Base-by-base conservation (phyloP, 257 asterid genomes). In the Orobanche coerulescens region DNA sequence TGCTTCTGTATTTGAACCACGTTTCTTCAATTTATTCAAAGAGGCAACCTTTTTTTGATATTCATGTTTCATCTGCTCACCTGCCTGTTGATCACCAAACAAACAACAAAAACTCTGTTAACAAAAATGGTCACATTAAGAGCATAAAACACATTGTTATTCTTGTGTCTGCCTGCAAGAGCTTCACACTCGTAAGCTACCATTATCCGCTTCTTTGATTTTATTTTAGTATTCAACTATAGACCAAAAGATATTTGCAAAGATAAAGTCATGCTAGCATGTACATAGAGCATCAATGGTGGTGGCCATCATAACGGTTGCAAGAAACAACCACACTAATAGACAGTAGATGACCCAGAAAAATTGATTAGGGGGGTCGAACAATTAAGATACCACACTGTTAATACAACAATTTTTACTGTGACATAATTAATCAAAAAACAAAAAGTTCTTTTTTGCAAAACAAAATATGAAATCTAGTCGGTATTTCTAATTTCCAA, bases 31-130 rank as follows among this genome's bases (percentile, higher is more conserved):
- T 80, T 87, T 93, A 76, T 82, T 93, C 76, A 93, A 68, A 2
- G 84, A 77, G 26, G 79, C 68, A 7, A 93, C 97, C 76, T 93
- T 93, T 58, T 74, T 84, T 36, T 86, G 94, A 76, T 93, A 89
- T 66, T 86, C 95, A 49, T 86, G 73, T 77, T 93, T 93, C 99
- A 93, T 93, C 72, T 75, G 94, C 67, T 93, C 97, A 20, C 92
- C 97, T 44, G 97, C 85, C 99, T 92, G 84, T 75, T 33, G 28
- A 47, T 55, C 70, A 61, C 69, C 76, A 63, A 65, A 59, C 14
- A 61, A 24, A 59, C 43, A 49, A 23, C 15, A 52, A 56, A 50
- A 22, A 59, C n/a, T 18, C 24, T 8, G 5, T 16, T 54, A 51
- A 58, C 67, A 67, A 43, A 68, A 20, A 10, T 30, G 33, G 43